A percentile compares a stretch with the other conserved stretches of the same genome.
phyloP scores from a whole-genome alignment of 257 asterid genomes.

The Przewalskia tangutica region DNA sequence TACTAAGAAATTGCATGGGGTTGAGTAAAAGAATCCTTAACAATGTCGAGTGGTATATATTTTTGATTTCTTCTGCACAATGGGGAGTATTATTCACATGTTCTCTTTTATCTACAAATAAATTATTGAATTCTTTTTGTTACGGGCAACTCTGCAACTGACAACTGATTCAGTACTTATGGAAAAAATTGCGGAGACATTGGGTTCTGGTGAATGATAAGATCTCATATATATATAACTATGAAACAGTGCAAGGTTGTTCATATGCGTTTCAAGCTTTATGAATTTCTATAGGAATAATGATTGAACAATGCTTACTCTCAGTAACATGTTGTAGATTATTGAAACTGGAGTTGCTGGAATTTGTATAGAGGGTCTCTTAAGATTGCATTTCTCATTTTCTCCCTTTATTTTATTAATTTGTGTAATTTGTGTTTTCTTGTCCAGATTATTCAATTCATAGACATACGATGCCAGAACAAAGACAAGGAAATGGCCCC shows the following conservation, averaged over 20 bases:
- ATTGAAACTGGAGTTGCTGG: neutral
- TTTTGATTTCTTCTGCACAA: neutral
- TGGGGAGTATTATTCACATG: neutral
- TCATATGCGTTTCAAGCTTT: neutral
- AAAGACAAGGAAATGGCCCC: conserved; percentile 24
- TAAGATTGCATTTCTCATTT: neutral
- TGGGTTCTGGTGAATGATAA: neutral
- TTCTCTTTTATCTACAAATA: neutral
- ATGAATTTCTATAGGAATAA: neutral
- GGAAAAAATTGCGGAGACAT: neutral
- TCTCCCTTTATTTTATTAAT: neutral
- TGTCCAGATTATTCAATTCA: conserved; percentile 1
- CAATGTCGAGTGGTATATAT: neutral
- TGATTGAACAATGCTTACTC: neutral
- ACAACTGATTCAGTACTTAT: neutral
- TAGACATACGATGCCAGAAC: conserved; percentile 34
- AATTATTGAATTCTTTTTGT: neutral
- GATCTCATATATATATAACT: neutral
- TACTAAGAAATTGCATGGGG: neutral
- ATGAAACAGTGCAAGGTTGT: neutral
- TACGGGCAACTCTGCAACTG: neutral
- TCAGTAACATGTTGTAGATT: neutral
- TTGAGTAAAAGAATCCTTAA: neutral
- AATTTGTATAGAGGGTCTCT: neutral
- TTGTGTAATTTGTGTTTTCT: conserved; percentile 4